Percentiles rank a stretch among this genome's conserved stretches.
Evolutionary conservation across 345 rosid species (phyloP).

Genomic region (Turnera subulata): DNA sequence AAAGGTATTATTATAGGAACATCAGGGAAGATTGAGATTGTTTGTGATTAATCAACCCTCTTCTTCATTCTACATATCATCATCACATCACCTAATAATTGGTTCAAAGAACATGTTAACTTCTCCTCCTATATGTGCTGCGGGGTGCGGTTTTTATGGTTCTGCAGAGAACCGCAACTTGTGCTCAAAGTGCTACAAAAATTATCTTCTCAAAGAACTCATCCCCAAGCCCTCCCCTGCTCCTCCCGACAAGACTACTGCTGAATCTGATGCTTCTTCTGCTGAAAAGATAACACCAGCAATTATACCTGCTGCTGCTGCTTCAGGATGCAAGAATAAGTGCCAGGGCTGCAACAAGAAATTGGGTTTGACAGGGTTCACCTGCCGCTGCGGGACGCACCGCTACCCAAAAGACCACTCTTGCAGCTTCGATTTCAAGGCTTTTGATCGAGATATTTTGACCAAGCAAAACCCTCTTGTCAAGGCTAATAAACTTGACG

Average conservation of each 20-base stretch:
- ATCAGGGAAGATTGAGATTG: too few species aligned
- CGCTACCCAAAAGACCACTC: conserved; percentile 34
- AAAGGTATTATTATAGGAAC: too few species aligned
- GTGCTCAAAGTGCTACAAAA: conserved; percentile 33
- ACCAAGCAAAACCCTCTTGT: conserved; percentile 1
- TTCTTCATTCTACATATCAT: too few species aligned
- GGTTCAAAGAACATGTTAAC: background rate
- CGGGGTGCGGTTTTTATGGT: conserved; percentile 30
- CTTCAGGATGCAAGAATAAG: background rate
- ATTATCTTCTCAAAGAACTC: conserved; percentile 11
- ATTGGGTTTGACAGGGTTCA: conserved; percentile 20
- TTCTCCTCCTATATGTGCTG: conserved; percentile 10
- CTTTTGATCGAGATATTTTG: conserved; percentile 15
- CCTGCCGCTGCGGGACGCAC: conserved; percentile 33
- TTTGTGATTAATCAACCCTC: too few species aligned
- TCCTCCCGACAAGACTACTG: background rate
- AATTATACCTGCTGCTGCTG: background rate
- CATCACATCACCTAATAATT: background rate
- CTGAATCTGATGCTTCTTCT: background rate
- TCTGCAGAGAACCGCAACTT: conserved; percentile 14
- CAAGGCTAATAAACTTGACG: background rate
- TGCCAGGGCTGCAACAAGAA: conserved; percentile 21
- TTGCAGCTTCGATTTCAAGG: conserved; percentile 29
- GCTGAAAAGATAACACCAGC: background rate
- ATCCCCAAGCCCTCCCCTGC: background rate